Conservation (phyloP, 2,329 filamentous ascomycete genomes). For the Penicillium sp. region DNA sequence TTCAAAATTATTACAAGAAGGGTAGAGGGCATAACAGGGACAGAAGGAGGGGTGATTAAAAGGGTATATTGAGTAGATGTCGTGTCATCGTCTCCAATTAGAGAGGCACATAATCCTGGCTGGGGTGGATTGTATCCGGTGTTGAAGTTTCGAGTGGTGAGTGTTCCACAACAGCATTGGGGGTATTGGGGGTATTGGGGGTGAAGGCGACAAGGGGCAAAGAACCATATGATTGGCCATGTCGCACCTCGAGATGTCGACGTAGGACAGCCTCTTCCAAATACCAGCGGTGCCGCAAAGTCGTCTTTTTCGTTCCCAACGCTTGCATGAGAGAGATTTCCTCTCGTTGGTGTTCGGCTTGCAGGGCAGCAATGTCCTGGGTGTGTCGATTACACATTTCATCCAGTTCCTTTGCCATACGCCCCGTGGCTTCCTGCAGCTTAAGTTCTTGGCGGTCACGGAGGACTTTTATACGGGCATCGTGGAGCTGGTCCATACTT, state of each 20-base stretch:
- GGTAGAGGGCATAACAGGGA: conserved; percentile 11
- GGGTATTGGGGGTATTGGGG: conserved; percentile 34
- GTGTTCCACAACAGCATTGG: conserved; percentile 29
- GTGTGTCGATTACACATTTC: conserved; percentile 36
- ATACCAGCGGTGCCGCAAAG: conserved; percentile 41
- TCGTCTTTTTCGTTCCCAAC: conserved; percentile 37
- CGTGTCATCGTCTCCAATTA: conserved; percentile 7
- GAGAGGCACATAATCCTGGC: background rate
- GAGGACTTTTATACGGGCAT: conserved; percentile 48
- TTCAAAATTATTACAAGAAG: conserved; percentile 22
- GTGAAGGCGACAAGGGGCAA: conserved; percentile 41
- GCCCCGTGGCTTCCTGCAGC: conserved; percentile 40
- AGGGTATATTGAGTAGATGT: conserved; percentile 11
- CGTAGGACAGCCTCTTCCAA: conserved; percentile 46
- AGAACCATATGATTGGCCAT: conserved; percentile 39
- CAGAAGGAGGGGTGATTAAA: conserved; percentile 8
- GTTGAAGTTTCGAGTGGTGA: conserved; percentile 7
- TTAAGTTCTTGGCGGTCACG: conserved; percentile 47
- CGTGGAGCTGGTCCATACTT: conserved; percentile 46
- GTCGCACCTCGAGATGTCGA: conserved; percentile 39
- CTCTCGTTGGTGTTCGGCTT: conserved; percentile 36
- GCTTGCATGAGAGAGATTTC: conserved; percentile 32
- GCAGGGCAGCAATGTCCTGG: conserved; percentile 35
- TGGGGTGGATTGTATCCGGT: conserved; percentile 5
- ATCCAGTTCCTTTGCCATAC: conserved; percentile 42